Evolutionary conservation across 768 basidiomycete genomes (phyloP), one percentile per base, ranked within the genome.

Genomic region (Fomitopsis pulvina): DNA sequence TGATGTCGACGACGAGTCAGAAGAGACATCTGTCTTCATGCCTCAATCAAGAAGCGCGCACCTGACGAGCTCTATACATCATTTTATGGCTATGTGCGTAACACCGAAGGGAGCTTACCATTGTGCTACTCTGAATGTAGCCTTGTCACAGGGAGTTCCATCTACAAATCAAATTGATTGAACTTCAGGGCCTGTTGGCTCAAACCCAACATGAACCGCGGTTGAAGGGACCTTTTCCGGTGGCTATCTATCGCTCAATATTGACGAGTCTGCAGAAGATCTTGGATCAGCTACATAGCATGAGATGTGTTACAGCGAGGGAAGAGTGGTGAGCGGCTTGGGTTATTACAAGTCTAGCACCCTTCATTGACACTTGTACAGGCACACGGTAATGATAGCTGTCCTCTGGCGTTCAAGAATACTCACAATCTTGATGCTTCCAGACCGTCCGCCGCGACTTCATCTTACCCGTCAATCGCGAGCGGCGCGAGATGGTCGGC

Each of bases 271-370:
- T 92, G 54, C 91, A 95, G 64, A 82, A 81, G 1, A 92, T 94
- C 27, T 68, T 95, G 53, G 92, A 94, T 60, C 84, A 79, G 61
- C 68, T 99, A 50, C 96, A 98, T 64, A 89, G 90, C 56, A 96
- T 98, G 87, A 80, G 94, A 25, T 94, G 92, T 63, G 94, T 97
- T n/a, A 96, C 90, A 4, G 92, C 92, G 0, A 77, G 91, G 34
- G 90, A 95, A 65, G 92, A 95, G 71, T 97, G 94, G 93, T 87
- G 45, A 48, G 79, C 64, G 37, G 41, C 25, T 28, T 1, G 52
- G 8, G 28, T 16, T 43, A 34, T 58, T 48, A 55, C 56, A 10
- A 29, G 18, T 16, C 22, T 51, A 18, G 14, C 29, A n/a, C 55
- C 46, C 43, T 25, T 49, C 34, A 26, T 41, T 28, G 28, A 42